Percentiles rank a stretch among this genome's conserved stretches.
phyloP scores from a whole-genome alignment of 352 stramenopile genomes.

The Globisporangium cylindrosporum region DNA sequence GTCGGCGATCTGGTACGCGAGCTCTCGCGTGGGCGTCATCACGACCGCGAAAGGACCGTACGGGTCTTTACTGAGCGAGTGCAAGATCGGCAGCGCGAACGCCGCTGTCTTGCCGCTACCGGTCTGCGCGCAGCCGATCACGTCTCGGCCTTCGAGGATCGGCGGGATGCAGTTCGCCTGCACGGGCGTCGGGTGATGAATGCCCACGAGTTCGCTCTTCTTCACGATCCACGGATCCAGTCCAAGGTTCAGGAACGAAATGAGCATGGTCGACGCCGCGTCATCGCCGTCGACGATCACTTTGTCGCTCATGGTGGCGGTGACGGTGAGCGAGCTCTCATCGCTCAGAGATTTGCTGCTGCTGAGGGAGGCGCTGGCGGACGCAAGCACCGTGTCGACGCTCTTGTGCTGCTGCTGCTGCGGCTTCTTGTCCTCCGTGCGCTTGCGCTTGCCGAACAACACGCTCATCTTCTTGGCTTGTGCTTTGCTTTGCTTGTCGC shows the following conservation, averaged over 20 bases:
- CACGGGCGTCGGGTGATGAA: constrained; percentile 85
- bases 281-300: constrained; percentile 33
- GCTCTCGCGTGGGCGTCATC: constrained; percentile 95
- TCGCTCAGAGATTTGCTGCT: not conserved
- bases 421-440: constrained; percentile 22
- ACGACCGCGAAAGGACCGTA: constrained; percentile 96
- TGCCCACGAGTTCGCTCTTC: constrained; percentile 80
- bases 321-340: not conserved
- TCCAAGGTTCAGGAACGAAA: constrained; percentile 83
- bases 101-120: constrained; percentile 98
- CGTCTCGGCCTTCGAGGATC: constrained; percentile 87
- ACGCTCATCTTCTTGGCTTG: constrained; percentile 50
- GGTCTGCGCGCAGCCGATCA: constrained; percentile 92
- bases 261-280: constrained; percentile 45
- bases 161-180: constrained; percentile 90
- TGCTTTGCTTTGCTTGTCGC: not conserved
- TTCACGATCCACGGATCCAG: constrained; percentile 87
- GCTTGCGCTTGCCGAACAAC: constrained; percentile 74
- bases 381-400: not conserved
- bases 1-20: constrained; percentile 98
- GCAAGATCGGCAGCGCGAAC: constrained; percentile 97
- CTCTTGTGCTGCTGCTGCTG: not conserved
- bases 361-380: not conserved
- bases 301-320: constrained; percentile 29
- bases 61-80: constrained; percentile 91